phyloP scores from a whole-genome alignment of 2,329 filamentous ascomycete species.

The Aspergillus fumigatiaffinis region DNA sequence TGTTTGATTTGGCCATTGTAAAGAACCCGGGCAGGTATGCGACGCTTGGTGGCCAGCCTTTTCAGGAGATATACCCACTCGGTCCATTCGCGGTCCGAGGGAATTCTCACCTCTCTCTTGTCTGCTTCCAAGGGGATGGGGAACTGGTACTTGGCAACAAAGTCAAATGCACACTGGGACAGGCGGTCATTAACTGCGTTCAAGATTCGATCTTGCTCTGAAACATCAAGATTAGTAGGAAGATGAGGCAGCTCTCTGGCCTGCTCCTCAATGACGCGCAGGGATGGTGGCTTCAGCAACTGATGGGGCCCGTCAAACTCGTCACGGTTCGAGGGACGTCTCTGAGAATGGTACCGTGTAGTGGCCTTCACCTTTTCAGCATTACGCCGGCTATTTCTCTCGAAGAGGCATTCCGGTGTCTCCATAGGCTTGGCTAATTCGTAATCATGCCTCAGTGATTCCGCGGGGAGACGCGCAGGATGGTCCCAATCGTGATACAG shows the following conservation, averaged over 20 bases:
- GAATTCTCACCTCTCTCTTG: conserved; percentile 70
- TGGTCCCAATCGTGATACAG: conserved; percentile 34
- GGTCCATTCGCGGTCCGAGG: conserved; percentile 80
- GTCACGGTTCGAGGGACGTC: conserved; percentile 75
- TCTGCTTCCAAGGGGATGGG: conserved; percentile 79
- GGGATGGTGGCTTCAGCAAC: conserved; percentile 68
- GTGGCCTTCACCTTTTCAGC: conserved; percentile 29
- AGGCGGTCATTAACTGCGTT: conserved; percentile 78
- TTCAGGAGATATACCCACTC: conserved; percentile 89
- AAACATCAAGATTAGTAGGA: conserved; percentile 74
- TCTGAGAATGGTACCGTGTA: conserved; percentile 47
- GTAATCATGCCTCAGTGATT: conserved; percentile 30
- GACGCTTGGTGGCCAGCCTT: conserved; percentile 76
- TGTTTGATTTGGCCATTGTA: conserved; percentile 92
- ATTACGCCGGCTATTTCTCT: conserved; percentile 31
- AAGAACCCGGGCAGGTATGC: conserved; percentile 76
- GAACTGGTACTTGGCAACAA: conserved; percentile 87
- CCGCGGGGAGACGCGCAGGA: conserved; percentile 26
- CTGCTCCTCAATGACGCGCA: conserved; percentile 68
- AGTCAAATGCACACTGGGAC: conserved; percentile 83
- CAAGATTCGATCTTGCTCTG: conserved; percentile 80
- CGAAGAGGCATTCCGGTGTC: conserved; percentile 33
- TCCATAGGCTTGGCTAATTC: conserved; percentile 31
- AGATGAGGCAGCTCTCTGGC: conserved; percentile 77
- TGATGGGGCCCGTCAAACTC: conserved; percentile 88